Percentiles rank a stretch among this genome's conserved stretches.
Conservation (phyloP, 192 early-diverging fungal species). For the Rhizoclosmatium sp. region DNA sequence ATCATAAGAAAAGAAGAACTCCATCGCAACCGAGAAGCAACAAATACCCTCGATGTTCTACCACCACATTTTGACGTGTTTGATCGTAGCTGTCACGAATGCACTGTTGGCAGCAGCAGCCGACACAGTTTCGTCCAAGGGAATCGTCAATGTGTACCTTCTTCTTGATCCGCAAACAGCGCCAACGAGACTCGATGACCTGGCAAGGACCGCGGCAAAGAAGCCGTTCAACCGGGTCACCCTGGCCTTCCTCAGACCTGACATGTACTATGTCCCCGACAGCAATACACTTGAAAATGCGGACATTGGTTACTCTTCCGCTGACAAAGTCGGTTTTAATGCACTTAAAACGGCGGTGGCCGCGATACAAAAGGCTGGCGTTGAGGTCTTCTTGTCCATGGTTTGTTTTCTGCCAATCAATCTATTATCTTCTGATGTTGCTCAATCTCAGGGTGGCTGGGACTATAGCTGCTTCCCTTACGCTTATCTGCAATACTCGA, state of each 20-base stretch:
- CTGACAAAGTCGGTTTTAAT: neutral
- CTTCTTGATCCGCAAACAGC: conserved; percentile 9
- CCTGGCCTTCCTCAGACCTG: conserved; percentile 18
- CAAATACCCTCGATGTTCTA: too few relatives aligned
- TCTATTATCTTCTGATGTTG: neutral
- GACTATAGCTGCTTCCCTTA: conserved; percentile 21
- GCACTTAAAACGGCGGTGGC: neutral
- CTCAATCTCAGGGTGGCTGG: conserved; percentile 12
- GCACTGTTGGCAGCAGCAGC: too few relatives aligned
- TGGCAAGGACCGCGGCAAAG: conserved; percentile 15
- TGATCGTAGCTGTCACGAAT: too few relatives aligned
- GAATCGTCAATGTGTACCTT: neutral
- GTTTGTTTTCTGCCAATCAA: neutral
- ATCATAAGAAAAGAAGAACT: too few relatives aligned
- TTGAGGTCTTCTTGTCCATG: conserved; percentile 23
- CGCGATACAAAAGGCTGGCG: conserved; percentile 1
- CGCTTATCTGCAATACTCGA: neutral
- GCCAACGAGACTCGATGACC: conserved; percentile 5
- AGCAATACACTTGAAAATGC: conserved; percentile 17
- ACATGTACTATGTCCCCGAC: conserved; percentile 21
- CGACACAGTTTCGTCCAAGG: too few relatives aligned
- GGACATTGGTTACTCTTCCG: conserved; percentile 11
- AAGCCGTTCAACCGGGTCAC: conserved; percentile 27
- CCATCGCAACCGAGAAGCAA: too few relatives aligned
- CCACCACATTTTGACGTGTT: too few relatives aligned